Conservation (phyloP, 495 filamentous ascomycete species). For the Extremus antarcticus region DNA sequence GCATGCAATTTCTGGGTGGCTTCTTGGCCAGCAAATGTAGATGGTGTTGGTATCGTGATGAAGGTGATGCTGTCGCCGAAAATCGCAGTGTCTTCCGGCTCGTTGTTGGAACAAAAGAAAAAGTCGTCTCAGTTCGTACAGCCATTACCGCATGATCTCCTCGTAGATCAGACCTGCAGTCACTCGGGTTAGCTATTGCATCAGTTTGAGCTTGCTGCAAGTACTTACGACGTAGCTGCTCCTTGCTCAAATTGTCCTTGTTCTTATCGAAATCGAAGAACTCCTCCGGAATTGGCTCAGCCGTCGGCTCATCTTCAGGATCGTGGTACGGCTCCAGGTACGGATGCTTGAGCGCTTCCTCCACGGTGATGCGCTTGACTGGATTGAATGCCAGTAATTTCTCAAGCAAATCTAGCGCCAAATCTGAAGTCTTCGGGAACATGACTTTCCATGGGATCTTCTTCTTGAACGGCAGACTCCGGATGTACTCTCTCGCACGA, state of each 20-base stretch:
- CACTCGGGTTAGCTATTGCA: neutral
- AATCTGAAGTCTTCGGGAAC: constrained; percentile 93
- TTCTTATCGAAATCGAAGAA: constrained; percentile 99
- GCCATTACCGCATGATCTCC: constrained; percentile 88
- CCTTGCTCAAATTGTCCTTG: constrained; percentile 97
- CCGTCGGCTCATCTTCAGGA: constrained; percentile 96
- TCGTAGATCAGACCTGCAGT: constrained; percentile 75
- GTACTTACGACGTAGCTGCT: constrained; percentile 76
- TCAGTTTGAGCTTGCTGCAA: neutral
- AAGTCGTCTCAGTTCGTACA: neutral
- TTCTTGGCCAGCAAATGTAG: too few relatives aligned
- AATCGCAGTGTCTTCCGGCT: neutral
- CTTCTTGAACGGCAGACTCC: constrained; percentile 99
- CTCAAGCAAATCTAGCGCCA: constrained; percentile 88
- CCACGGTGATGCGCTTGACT: constrained; percentile 94
- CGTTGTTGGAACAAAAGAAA: neutral
- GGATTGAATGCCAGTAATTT: constrained; percentile 96
- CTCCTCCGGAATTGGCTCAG: constrained; percentile 89
- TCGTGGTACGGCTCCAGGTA: constrained; percentile 99
- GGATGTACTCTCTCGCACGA: constrained; percentile 95
- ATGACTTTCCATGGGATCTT: constrained; percentile 95
- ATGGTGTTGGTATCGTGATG: neutral
- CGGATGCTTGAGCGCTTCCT: constrained; percentile 92
- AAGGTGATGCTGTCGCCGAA: neutral
- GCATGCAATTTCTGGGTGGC: too few relatives aligned